A percentile compares a stretch with the other conserved stretches of the same genome.
phyloP scores from a whole-genome alignment of 2,329 filamentous ascomycete genomes.

The Pseudodiploospora longispora region DNA sequence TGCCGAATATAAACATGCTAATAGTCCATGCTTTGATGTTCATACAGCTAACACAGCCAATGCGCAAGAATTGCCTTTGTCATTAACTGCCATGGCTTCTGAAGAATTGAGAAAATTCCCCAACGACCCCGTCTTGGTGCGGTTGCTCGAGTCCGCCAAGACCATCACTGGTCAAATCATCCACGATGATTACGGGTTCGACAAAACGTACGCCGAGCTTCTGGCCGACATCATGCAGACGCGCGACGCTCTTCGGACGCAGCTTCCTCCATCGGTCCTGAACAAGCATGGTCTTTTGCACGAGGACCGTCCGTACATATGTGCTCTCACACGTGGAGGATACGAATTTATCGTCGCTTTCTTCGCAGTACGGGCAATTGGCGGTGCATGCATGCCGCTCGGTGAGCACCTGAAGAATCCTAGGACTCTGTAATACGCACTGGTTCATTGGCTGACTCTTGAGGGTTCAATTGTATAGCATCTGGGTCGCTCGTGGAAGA shows the following conservation, averaged over 20 bases:
- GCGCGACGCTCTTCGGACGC: constrained; percentile 5
- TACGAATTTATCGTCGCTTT: constrained; percentile 18
- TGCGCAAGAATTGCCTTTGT: too few relatives aligned
- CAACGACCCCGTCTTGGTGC: constrained; percentile 11
- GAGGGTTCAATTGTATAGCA: neutral
- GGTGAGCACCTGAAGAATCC: constrained; percentile 3
- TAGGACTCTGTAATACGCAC: too few relatives aligned
- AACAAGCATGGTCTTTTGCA: constrained; percentile 5
- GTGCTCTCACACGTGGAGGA: constrained; percentile 10
- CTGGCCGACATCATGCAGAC: constrained; percentile 13
- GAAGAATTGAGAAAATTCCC: constrained; percentile 5
- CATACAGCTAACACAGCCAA: too few relatives aligned
- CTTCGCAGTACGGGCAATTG: constrained; percentile 13
- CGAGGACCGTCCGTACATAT: constrained; percentile 6
- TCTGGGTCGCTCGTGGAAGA: constrained; percentile 11
- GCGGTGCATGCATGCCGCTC: constrained; percentile 13
- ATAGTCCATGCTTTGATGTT: too few relatives aligned
- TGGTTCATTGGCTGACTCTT: neutral
- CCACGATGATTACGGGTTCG: constrained; percentile 11
- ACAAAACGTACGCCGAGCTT: constrained; percentile 14
- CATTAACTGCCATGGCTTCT: constrained; percentile 1
- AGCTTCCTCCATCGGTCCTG: constrained; percentile 5
- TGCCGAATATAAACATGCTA: too few relatives aligned
- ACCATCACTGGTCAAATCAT: constrained; percentile 6
- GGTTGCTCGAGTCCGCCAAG: constrained; percentile 9